A percentile compares a stretch with the other conserved stretches of the same genome.
These are phyloP conservation scores for Sclerospora graminicola DNA, from an alignment of 352 stramenopile genomes.

Conservation along the genomic window DNA sequence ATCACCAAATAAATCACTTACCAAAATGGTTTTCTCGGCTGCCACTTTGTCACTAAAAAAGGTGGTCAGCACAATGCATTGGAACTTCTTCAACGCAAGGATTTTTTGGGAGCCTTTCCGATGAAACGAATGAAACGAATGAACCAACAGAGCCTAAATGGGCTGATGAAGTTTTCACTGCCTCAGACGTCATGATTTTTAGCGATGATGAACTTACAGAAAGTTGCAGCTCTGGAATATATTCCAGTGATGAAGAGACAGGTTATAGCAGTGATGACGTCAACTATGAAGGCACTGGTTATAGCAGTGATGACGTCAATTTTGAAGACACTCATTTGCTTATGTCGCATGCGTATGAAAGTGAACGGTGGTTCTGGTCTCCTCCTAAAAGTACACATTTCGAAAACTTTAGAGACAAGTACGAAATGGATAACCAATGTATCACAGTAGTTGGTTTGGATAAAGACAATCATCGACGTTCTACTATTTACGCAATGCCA, in stretches of 20 bases:
- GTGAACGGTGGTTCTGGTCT: constrained; percentile 20
- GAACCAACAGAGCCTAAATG: constrained; percentile 18
- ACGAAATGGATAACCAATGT: constrained; percentile 14
- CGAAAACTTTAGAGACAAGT: constrained; percentile 15
- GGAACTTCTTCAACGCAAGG: constrained; percentile 4
- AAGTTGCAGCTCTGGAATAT: constrained; percentile 19
- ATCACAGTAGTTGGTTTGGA: not conserved
- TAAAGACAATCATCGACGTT: constrained; percentile 5
- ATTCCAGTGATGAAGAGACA: constrained; percentile 15
- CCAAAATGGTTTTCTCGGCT: no score
- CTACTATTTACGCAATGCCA: constrained; percentile 23
- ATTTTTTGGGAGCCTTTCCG: not conserved
- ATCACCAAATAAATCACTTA: no score
- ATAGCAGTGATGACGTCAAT: no score
- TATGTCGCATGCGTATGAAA: constrained; percentile 9
- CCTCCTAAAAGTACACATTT: constrained; percentile 2
- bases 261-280: constrained; percentile 19
- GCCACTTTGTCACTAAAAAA: not conserved
- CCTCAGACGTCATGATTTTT: constrained; percentile 4
- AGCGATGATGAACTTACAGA: constrained; percentile 17
- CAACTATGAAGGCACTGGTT: not conserved
- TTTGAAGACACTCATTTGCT: constrained; percentile 1
- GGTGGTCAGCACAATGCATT: constrained; percentile 10
- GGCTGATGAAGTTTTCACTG: constrained; percentile 21
- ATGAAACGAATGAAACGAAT: constrained; percentile 18